These are phyloP conservation scores for Tetrapisispora pingtungensis DNA, from an alignment of 805 yeast genomes.

Conservation along the genomic window DNA sequence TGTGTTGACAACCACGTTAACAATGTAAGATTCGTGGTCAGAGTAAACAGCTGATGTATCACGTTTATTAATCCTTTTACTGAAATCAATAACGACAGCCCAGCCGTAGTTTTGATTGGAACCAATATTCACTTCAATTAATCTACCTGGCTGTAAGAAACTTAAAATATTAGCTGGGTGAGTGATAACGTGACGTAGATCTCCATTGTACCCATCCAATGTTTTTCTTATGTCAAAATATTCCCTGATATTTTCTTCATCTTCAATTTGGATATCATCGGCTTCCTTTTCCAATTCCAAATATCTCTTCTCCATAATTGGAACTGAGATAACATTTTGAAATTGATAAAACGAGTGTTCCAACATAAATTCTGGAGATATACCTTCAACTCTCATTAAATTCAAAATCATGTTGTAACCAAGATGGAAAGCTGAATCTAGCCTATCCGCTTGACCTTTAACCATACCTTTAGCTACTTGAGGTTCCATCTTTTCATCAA, in stretches of 20 bases:
- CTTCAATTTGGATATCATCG: conserved; percentile 49
- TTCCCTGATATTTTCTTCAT: conserved; percentile 64
- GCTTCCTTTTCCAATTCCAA: conserved; percentile 42
- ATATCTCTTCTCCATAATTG: conserved; percentile 62
- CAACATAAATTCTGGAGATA: conserved; percentile 95
- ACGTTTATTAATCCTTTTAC: conserved; percentile 59
- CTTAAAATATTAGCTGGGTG: conserved; percentile 84
- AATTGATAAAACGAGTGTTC: conserved; percentile 91
- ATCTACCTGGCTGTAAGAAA: conserved; percentile 82
- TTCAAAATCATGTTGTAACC: conserved; percentile 97
- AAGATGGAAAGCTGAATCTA: conserved; percentile 94
- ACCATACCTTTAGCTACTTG: conserved; percentile 99
- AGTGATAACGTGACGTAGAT: conserved; percentile 69
- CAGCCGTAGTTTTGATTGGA: conserved; percentile 75
- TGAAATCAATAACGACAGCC: conserved; percentile 78
- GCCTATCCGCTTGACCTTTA: conserved; percentile 94
- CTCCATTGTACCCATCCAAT: conserved; percentile 58
- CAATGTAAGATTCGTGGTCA: conserved; percentile 85
- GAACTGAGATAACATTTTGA: conserved; percentile 87
- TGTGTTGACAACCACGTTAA: conserved; percentile 69
- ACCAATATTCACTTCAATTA: conserved; percentile 53
- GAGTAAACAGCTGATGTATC: conserved; percentile 47
- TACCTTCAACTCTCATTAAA: conserved; percentile 93
- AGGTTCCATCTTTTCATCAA: conserved; percentile 99
- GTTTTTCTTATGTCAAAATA: conserved; percentile 76